phyloP scores from a whole-genome alignment of 192 early-diverging fungal species.

The Pecoramyces ruminantium region DNA sequence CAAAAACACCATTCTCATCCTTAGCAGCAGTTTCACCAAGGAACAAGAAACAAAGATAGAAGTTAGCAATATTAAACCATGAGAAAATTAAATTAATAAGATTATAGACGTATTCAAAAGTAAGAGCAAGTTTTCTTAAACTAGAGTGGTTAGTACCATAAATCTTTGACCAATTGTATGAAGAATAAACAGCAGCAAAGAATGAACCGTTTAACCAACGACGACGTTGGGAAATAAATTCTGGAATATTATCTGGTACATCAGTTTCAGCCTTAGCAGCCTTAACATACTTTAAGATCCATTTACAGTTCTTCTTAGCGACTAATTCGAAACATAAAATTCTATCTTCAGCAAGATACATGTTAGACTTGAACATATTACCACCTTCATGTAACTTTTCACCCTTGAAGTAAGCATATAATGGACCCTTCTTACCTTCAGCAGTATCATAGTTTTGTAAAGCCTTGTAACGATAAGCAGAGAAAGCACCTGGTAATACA shows the following conservation, averaged over 20 bases:
- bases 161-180: slow-evolving; percentile 40
- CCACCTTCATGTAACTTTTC: slow-evolving; percentile 38
- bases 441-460: slow-evolving; percentile 28
- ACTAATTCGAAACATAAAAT: slow-evolving; percentile 68
- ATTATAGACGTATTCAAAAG: slow-evolving; percentile 50
- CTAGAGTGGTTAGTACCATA: slow-evolving; percentile 44
- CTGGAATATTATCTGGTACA: slow-evolving; percentile 71
- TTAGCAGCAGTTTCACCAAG: slow-evolving; percentile 23
- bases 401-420: slow-evolving; percentile 60
- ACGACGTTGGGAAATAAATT: slow-evolving; percentile 83
- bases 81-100: slow-evolving; percentile 43
- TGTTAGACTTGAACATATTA: slow-evolving; percentile 14
- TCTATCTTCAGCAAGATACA: slow-evolving; percentile 42
- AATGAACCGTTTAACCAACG: slow-evolving; percentile 72
- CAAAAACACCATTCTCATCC: neutral
- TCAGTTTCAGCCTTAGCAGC: slow-evolving; percentile 70
- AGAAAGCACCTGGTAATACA: slow-evolving; percentile 76
- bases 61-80: slow-evolving; percentile 24
- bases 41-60: slow-evolving; percentile 46
- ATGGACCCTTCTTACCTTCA: slow-evolving; percentile 18
- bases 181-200: slow-evolving; percentile 60
- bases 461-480: slow-evolving; percentile 58
- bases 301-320: slow-evolving; percentile 44
- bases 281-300: slow-evolving; percentile 53
- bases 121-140: slow-evolving; percentile 38